Base-by-base conservation (phyloP, 805 yeast genomes). In the Jamesozyma piceae region DNA sequence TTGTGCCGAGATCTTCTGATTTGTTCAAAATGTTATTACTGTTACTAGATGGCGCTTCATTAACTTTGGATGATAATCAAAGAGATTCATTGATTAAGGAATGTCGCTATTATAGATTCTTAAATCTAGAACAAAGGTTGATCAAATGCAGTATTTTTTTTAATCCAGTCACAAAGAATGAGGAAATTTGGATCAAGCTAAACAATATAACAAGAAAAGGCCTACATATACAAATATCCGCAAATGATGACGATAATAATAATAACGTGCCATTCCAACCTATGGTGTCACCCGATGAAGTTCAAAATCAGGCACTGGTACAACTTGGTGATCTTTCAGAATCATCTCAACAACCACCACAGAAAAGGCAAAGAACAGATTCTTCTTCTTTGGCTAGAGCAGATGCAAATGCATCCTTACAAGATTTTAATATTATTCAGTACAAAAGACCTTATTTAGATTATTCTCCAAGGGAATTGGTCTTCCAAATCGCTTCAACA, bases 101-200 rank as follows among this genome's bases (percentile, higher is more conserved):
- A 55, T 83, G 94, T 49, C 69, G 74, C 36, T 88, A 82, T 62
- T 88, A 85, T 59, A 68, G 90, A 37, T 81, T 88, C 51, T 64
- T 75, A 37, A 87, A 78, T 30, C 65, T 88, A 31, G 94, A 83
- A 57, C 95, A 87, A 63, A 63, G 71, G 46, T 57, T 88, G 20
- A 60, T 82, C n/a, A 72, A 73, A 38, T 75, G 72, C 51, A 59
- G 59, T 22, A 67, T 82, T 11, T 46, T 63, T 1, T 58, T 59
- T 37, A 81, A 83, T 50, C 82, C 85, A 0, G 68, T 75, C 48
- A 55, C 68, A 0, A 51, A 56, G 2, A 47, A 51, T 1, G 77
- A 78, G 49, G 92, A 82, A 49, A 82, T 88, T 9, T 49, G 75
- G 1, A 43, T 85, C 2, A 58, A 67, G 22, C 45, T 79, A 30